These are phyloP conservation scores for Kodamaea kakaduensis DNA, from an alignment of 805 yeast genomes.

Conservation along the genomic window DNA sequence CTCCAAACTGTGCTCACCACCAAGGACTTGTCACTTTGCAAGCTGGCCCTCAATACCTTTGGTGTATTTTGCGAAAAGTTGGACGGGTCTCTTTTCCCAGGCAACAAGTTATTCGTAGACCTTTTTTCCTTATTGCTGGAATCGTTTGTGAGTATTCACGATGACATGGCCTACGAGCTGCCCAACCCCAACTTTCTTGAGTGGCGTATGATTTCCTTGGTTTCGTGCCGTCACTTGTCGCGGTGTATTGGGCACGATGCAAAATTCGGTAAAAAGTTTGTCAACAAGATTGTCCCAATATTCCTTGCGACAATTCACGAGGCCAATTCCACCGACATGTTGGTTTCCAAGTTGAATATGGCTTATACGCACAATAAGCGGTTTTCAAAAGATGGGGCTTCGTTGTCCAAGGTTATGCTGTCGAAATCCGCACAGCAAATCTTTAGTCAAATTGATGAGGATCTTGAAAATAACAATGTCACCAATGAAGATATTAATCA, in stretches of 20 bases:
- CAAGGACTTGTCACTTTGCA: conserved; percentile 60
- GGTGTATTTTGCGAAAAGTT: conserved; percentile 43
- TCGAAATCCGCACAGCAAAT: conserved; percentile 16
- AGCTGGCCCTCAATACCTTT: conserved; percentile 47
- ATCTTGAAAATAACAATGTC: conserved; percentile 33
- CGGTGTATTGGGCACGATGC: conserved; percentile 34
- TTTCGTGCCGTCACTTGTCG: conserved; percentile 38
- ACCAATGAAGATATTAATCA: conserved; percentile 40
- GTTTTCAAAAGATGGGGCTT: conserved; percentile 8
- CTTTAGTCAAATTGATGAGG: conserved; percentile 18
- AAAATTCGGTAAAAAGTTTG: conserved; percentile 25
- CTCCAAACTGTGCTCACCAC: conserved; percentile 48
- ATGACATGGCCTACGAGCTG: conserved; percentile 10
- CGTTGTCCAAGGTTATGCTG: conserved; percentile 26
- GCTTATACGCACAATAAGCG: neutral
- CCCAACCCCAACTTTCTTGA: conserved; percentile 33
- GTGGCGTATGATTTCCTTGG: conserved; percentile 44
- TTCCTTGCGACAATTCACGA: conserved; percentile 33
- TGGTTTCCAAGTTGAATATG: conserved; percentile 21
- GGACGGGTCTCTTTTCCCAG: conserved; percentile 60
- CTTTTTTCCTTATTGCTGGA: conserved; percentile 33
- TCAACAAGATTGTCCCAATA: conserved; percentile 34
- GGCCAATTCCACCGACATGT: conserved; percentile 16
- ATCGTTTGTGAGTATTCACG: conserved; percentile 15
- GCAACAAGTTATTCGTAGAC: conserved; percentile 56